Conservation (phyloP, 2,329 filamentous ascomycete species). For the Parastagonospora nodorum region DNA sequence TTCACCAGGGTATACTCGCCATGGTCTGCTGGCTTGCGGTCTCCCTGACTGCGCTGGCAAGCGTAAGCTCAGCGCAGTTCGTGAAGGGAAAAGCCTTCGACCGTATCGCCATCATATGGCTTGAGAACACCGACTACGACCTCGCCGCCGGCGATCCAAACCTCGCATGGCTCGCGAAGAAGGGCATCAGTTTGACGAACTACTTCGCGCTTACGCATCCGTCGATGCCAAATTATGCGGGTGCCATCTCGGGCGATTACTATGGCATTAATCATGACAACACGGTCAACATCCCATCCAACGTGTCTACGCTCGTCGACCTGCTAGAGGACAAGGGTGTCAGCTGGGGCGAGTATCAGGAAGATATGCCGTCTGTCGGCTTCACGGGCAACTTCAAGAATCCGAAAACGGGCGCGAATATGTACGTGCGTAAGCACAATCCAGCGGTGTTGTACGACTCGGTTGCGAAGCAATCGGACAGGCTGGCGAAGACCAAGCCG, state of each 20-base stretch:
- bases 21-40: constrained; percentile 15
- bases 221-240: constrained; percentile 77
- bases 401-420: constrained; percentile 69
- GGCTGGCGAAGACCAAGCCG: constrained; percentile 75
- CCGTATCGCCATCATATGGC: constrained; percentile 73
- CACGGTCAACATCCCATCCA: constrained; percentile 56
- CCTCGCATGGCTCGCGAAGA: constrained; percentile 61
- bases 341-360: constrained; percentile 69
- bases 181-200: constrained; percentile 65
- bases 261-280: constrained; percentile 74
- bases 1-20: neutral
- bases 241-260: constrained; percentile 70
- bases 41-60: constrained; percentile 17
- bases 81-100: constrained; percentile 75
- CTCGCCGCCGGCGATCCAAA: constrained; percentile 68
- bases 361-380: constrained; percentile 75
- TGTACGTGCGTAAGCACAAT: constrained; percentile 87
- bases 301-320: constrained; percentile 49
- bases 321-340: constrained; percentile 49
- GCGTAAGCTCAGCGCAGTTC: constrained; percentile 53
- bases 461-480: constrained; percentile 62
- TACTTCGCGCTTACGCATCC: constrained; percentile 68
- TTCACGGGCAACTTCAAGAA: constrained; percentile 68
- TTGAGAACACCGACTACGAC: constrained; percentile 75
- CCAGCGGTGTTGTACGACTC: constrained; percentile 68